These are phyloP conservation scores for Aspergillus felis DNA, from an alignment of 2,329 filamentous ascomycete species.

Conservation along the genomic window DNA sequence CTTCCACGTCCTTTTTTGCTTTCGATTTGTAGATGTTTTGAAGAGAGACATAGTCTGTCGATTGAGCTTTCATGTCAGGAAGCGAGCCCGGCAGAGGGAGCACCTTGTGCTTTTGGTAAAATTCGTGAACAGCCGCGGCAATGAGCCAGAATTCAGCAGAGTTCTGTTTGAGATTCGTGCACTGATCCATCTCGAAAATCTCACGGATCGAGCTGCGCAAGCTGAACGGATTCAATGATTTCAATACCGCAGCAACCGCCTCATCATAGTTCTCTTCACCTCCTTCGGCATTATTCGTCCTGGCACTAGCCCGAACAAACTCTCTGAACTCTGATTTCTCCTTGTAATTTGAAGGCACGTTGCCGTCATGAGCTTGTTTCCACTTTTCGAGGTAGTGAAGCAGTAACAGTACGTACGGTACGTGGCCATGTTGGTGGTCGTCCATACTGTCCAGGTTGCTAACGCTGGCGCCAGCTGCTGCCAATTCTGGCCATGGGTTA, in stretches of 20 bases:
- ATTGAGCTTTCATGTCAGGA: constrained; percentile 97
- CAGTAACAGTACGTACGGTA: constrained; percentile 81
- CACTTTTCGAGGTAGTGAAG: constrained; percentile 78
- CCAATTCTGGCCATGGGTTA: constrained; percentile 79
- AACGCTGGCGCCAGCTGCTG: constrained; percentile 62
- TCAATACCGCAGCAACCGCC: constrained; percentile 79
- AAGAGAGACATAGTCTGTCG: constrained; percentile 79
- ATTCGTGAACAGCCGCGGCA: constrained; percentile 70
- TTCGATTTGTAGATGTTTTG: constrained; percentile 93
- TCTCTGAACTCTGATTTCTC: constrained; percentile 83
- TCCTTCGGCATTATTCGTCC: constrained; percentile 72
- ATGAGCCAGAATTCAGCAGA: constrained; percentile 83
- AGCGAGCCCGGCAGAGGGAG: constrained; percentile 82
- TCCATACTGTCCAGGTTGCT: constrained; percentile 65
- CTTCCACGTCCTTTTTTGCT: constrained; percentile 70
- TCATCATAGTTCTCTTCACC: constrained; percentile 98
- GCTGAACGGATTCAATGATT: constrained; percentile 69
- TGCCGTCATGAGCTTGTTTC: constrained; percentile 66
- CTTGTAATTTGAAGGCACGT: constrained; percentile 68
- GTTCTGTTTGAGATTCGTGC: constrained; percentile 40
- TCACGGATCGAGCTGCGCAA: constrained; percentile 68
- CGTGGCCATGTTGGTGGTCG: constrained; percentile 81
- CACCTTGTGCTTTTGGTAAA: constrained; percentile 67
- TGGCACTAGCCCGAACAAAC: constrained; percentile 62
- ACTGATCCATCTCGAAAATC: constrained; percentile 70